Evolutionary conservation across 805 yeast genomes (phyloP), one percentile per base, ranked within the genome.

Genomic region (Kazachstania bromeliacearum): DNA sequence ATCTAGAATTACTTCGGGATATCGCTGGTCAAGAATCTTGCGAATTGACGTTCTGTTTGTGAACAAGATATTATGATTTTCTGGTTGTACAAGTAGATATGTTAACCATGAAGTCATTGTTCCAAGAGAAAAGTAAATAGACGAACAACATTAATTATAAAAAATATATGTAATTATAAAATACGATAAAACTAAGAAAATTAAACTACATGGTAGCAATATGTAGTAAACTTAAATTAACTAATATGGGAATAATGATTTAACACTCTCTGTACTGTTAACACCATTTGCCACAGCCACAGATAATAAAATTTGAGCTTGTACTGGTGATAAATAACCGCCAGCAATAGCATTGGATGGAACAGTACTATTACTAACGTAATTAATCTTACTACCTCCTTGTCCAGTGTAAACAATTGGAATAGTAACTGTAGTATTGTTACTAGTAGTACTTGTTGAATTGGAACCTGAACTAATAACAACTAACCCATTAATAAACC

Each of bases 241-340:
- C 21, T n/a, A 26, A 21, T 12, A 34, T 34, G 48, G 43, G 41
- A 44, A 44, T 2, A 47, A 14, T 15, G 24, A 17, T n/a, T 31
- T 36, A 17, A 47, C 27, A n/a, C 34, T 30, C 4, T 34, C 24
- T 3, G 46, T 31, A 15, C 31, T 16, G 12, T 37, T 45, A 13
- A 51, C 57, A 20, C 46, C 47, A 38, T 57, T 56, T 22, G 47
- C 45, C 2, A 52, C 38, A 7, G 60, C 61, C 33, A 58, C 41
- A 5, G 55, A 36, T 16, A 54, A 39, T 30, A 58, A 38, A n/a
- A 57, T 37, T 34, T 56, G 57, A 7, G 60, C 55, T 44, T 58
- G 51, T 16, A 46, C 34, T 32, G 63, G 61, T 12, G 57, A 41
- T 35, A 57, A 38, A 38, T 45, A 48, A 15, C 61, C 62, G 10